Conservation (phyloP, 2,329 filamentous ascomycete species). For the Diaporthe citri region DNA sequence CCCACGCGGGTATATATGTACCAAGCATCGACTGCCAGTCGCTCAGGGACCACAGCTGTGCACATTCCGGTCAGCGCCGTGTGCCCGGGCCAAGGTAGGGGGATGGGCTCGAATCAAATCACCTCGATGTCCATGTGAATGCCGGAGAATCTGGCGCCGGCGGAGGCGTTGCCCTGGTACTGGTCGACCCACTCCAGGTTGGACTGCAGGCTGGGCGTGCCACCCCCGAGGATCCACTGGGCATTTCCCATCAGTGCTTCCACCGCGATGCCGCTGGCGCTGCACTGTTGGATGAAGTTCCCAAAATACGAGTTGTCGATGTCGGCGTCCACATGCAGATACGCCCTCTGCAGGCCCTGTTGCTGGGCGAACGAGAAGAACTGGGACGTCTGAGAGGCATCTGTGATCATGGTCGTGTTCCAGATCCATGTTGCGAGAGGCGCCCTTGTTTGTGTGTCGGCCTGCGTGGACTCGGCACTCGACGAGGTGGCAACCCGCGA, state of each 20-base stretch:
- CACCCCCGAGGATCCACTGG: conserved; percentile 15
- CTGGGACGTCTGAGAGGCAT: conserved; percentile 7
- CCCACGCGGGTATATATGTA: conserved; percentile 16
- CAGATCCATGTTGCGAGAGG: conserved; percentile 32
- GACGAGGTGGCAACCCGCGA: conserved; percentile 1
- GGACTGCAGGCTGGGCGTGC: conserved; percentile 20
- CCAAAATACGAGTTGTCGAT: conserved; percentile 23
- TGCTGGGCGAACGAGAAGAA: conserved; percentile 29
- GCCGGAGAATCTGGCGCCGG: conserved; percentile 9
- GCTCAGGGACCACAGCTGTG: conserved; percentile 25
- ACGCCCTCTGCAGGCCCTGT: conserved; percentile 32
- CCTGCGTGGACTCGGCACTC: not conserved
- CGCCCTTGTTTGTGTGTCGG: conserved; percentile 2
- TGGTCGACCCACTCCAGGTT: conserved; percentile 30
- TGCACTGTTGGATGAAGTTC: conserved; percentile 24
- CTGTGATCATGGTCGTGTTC: conserved; percentile 29
- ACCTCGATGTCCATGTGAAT: conserved; percentile 34
- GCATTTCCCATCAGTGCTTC: conserved; percentile 30
- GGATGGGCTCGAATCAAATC: not conserved
- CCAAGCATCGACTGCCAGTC: conserved; percentile 26
- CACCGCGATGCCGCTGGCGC: conserved; percentile 18
- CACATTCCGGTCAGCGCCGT: not conserved
- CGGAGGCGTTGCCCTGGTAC: conserved; percentile 30
- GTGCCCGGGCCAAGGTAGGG: not conserved
- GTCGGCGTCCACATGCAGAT: conserved; percentile 27